Conservation (phyloP, 352 stramenopile genomes). For the Globisporangium solare region DNA sequence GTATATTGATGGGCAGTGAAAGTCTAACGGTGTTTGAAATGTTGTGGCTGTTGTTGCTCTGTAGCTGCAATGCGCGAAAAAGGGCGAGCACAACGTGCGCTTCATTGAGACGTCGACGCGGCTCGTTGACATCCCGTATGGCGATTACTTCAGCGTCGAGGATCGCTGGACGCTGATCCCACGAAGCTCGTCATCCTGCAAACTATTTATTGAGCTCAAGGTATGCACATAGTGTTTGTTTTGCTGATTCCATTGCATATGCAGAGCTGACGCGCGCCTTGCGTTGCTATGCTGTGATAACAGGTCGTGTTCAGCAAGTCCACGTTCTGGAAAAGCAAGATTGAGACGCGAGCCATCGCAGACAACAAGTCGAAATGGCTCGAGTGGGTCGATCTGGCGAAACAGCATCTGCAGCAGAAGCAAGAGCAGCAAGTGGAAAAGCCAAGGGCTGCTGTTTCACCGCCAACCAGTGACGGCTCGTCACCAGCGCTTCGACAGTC, state of each 20-base stretch:
- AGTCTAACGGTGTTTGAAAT: too few relatives aligned
- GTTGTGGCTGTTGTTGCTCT: background rate
- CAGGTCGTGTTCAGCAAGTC: conserved; percentile 79
- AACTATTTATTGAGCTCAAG: conserved; percentile 76
- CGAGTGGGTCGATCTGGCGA: conserved; percentile 63
- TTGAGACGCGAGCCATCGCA: conserved; percentile 62
- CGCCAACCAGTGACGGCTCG: background rate
- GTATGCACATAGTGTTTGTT: conserved; percentile 14
- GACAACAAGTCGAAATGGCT: conserved; percentile 76
- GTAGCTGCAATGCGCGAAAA: conserved; percentile 64
- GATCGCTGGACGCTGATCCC: conserved; percentile 76
- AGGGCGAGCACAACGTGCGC: conserved; percentile 27
- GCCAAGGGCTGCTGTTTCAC: background rate
- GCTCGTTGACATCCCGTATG: conserved; percentile 81
- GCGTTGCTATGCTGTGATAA: conserved; percentile 8
- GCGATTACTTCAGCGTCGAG: conserved; percentile 85
- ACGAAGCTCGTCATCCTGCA: conserved; percentile 35
- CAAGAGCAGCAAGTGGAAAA: background rate
- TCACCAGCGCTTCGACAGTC: background rate
- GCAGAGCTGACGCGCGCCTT: background rate
- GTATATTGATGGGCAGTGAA: too few relatives aligned
- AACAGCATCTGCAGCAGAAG: conserved; percentile 30
- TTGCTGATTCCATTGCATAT: background rate
- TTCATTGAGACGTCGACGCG: conserved; percentile 75
- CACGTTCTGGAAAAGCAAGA: conserved; percentile 81